Base-by-base conservation (phyloP, 768 basidiomycete genomes). In the Udeniomyces megalosporus region DNA sequence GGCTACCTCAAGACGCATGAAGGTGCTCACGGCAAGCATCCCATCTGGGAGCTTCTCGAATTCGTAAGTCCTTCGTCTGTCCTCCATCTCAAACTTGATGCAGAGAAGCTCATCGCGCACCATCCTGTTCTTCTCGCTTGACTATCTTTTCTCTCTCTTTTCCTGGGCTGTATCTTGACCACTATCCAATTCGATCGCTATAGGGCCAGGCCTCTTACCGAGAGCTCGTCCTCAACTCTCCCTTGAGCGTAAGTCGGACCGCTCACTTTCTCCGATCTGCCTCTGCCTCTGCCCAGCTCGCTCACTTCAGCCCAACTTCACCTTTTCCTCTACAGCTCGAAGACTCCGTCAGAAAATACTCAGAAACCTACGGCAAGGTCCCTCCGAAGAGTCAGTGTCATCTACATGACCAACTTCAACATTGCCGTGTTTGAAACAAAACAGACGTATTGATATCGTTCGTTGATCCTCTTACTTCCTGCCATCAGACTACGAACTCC, bases 21-120 rank as follows among this genome's bases (percentile, higher is more conserved):
- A 29, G 44, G 20, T 32, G 31, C 35, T 42, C 28, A 26, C 53
- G 51, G 60, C 20, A 54, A 50, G 45, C 60, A 61, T 26, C 60
- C 60, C 10, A 61, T 61, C 45, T 61, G 60, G 60, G 60, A 61
- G 22, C 32, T 61, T 8, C 44, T 61, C 8, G 60, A 54, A 14
- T 35, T 54, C n/a, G 60, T 55, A 24, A 32, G 60, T 61, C 15
- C 5, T 1, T 12, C 2, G 11, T 11, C 24, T 28, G 6, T 29
- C 11, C 10, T 12, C 5, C 34, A 6, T n/a, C 24, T 34, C 35
- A n/a, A 15, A 32, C 4, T 5, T 10, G 22, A 2, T 1, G 4
- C 12, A 3, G 14, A 12, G 3, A 14, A 34, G 32, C 47, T 58
- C 20, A 49, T 7, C 44, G 31, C 20, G 31, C 22, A 24, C 6